Evolutionary conservation across 495 filamentous ascomycete genomes (phyloP).

Genomic region (Elaphomyces granulatus): DNA sequence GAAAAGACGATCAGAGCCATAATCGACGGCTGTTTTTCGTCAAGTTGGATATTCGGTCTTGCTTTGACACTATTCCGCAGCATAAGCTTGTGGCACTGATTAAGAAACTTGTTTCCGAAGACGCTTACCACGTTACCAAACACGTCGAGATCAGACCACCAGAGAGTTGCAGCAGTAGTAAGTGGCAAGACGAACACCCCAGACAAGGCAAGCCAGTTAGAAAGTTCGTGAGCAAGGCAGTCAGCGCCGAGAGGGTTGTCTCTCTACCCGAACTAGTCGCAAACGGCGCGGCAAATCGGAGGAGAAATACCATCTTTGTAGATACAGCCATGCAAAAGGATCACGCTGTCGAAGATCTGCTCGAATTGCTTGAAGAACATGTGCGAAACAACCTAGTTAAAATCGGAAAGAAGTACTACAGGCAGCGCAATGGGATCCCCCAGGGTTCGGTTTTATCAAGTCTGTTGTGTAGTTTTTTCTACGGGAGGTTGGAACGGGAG

Average conservation of each 20-base stretch:
- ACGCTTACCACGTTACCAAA: conserved; percentile 55
- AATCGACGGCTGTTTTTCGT: conserved; percentile 53
- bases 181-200: too few relatives aligned
- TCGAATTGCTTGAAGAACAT: conserved; percentile 60
- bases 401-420: conserved; percentile 78
- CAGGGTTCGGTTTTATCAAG: conserved; percentile 83
- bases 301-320: conserved; percentile 60
- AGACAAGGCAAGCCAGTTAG: conserved; percentile 36
- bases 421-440: conserved; percentile 79
- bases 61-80: conserved; percentile 94
- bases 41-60: conserved; percentile 82
- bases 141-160: conserved; percentile 53
- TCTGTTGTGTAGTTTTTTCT: conserved; percentile 86
- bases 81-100: conserved; percentile 52
- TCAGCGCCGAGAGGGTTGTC: conserved; percentile 32
- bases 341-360: conserved; percentile 41
- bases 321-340: conserved; percentile 40
- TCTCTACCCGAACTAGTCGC: conserved; percentile 42
- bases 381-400: conserved; percentile 71
- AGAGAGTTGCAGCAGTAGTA: conserved; percentile 8
- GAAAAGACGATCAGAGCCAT: conserved; percentile 3
- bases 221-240: conserved; percentile 50
- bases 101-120: conserved; percentile 43
- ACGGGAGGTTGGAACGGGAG: conserved; percentile 65
- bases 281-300: conserved; percentile 20